These are phyloP conservation scores for Claviceps sp. DNA, from an alignment of 2,329 filamentous ascomycete species.

Conservation along the genomic window DNA sequence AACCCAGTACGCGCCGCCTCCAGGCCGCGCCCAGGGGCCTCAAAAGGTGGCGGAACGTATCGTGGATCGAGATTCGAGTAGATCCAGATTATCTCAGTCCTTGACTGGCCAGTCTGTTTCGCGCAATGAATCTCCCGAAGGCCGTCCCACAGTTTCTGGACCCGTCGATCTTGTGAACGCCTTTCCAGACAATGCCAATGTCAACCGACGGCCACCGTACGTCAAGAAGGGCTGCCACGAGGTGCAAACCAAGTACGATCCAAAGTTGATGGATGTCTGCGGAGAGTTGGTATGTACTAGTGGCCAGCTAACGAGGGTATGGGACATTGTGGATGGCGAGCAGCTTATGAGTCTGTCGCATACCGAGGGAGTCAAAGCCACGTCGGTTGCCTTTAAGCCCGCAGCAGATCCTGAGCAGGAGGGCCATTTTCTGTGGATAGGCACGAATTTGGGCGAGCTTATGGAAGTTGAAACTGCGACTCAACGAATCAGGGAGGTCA, in stretches of 20 bases:
- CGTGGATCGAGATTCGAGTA: constrained; percentile 12
- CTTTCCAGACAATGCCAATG: constrained; percentile 73
- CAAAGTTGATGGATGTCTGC: constrained; percentile 74
- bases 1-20: constrained; percentile 18
- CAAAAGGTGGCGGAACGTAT: constrained; percentile 23
- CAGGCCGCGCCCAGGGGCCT: constrained; percentile 17
- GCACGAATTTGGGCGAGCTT: constrained; percentile 76
- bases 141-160: constrained; percentile 22
- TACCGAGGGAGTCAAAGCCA: constrained; percentile 71
- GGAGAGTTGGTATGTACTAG: constrained; percentile 79
- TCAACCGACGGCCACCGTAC: constrained; percentile 71
- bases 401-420: constrained; percentile 65
- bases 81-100: constrained; percentile 7
- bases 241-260: constrained; percentile 76
- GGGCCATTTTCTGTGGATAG: constrained; percentile 74
- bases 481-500: constrained; percentile 56
- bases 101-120: constrained; percentile 1
- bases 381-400: constrained; percentile 76
- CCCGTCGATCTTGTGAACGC: constrained; percentile 40
- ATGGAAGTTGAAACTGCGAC: constrained; percentile 74
- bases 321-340: constrained; percentile 74
- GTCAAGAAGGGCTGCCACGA: constrained; percentile 60
- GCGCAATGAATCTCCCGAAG: constrained; percentile 7
- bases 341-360: constrained; percentile 69
- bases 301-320: constrained; percentile 75